A percentile compares a stretch with the other conserved stretches of the same genome.
These are phyloP conservation scores for Chlamydomonas eustigma DNA, from an alignment of 139 green algal species.

Conservation along the genomic window DNA sequence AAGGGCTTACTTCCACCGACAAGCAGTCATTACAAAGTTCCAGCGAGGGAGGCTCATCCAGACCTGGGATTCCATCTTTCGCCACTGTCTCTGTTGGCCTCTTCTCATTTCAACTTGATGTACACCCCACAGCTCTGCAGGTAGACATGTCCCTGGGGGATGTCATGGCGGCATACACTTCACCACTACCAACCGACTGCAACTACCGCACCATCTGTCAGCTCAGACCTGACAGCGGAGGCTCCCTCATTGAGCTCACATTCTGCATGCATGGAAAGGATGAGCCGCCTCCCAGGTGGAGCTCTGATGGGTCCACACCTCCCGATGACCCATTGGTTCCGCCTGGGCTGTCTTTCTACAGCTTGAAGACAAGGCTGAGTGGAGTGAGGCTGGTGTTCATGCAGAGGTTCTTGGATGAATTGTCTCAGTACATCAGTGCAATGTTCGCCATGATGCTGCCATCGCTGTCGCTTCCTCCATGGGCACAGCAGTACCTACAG, in stretches of 20 bases:
- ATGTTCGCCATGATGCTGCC: constrained; percentile 46
- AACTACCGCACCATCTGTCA: constrained; percentile 58
- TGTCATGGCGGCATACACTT: constrained; percentile 48
- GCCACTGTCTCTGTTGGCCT: constrained; percentile 42
- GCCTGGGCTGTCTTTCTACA: constrained; percentile 51
- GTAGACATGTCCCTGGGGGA: constrained; percentile 69
- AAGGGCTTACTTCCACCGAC: background rate
- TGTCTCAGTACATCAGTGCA: constrained; percentile 47
- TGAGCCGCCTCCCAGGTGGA: constrained; percentile 12
- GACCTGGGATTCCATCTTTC: constrained; percentile 22
- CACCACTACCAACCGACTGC: constrained; percentile 53
- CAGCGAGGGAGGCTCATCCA: background rate
- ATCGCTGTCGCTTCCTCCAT: background rate
- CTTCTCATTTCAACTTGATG: constrained; percentile 44
- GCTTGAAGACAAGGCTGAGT: constrained; percentile 57
- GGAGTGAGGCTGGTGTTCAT: constrained; percentile 83
- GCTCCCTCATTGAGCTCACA: constrained; percentile 67
- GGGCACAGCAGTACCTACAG: background rate
- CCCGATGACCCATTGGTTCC: constrained; percentile 42
- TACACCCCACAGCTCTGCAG: constrained; percentile 35
- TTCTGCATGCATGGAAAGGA: constrained; percentile 34
- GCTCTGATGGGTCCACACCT: background rate
- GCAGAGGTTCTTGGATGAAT: constrained; percentile 77
- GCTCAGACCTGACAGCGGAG: constrained; percentile 40
- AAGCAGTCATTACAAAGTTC: too few relatives aligned